Evolutionary conservation across 2,329 filamentous ascomycete genomes (phyloP), one percentile per base, ranked within the genome.

Genomic region (Fusarium sacchari): DNA sequence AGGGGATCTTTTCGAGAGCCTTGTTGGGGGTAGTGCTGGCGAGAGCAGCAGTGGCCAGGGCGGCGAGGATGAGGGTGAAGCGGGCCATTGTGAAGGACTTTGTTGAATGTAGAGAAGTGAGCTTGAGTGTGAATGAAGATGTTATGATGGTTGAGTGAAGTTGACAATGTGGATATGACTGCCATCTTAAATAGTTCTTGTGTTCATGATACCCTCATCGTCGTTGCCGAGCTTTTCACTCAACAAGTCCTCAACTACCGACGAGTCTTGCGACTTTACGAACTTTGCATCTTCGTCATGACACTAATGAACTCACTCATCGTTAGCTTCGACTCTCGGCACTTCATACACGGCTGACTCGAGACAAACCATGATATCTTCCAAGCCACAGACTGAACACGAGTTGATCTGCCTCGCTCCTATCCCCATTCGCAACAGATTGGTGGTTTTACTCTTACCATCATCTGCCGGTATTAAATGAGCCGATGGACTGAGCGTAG

Each of bases 31-130:
- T 26, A 0, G 39, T 47, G 20, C 36, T 44, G 20, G 69, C 47
- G 15, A 71, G 13, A n/a, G 42, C 59, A 47, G 56, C 34, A 1
- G 43, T 42, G 30, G 63, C 67, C 28, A 71, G 5, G 3, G 64
- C 15, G 34, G 67, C 49, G 13, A 72, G 15, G 9, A 71, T 11
- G n/a, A 72, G 17, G 26, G 60, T n/a, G 17, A 67, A 8, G 5
- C 42, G 64, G 50, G 42, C 55, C 69, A 72, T 72, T 43, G 17
- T 28, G 20, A 6, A 4, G 17, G 28, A n/a, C 1, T 12, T 36
- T 18, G 7, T 22, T 44, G 40, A 37, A 14, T 15, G 26, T 46
- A 15, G 2, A 37, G 15, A 17, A 10, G 28, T 32, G 47, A 44
- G 14, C 30, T 18, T 37, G 24, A 42, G n/a, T 34, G 10, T 57